These are phyloP conservation scores for Solanum stenotomum DNA, from an alignment of 257 asterid genomes.

Conservation along the genomic window DNA sequence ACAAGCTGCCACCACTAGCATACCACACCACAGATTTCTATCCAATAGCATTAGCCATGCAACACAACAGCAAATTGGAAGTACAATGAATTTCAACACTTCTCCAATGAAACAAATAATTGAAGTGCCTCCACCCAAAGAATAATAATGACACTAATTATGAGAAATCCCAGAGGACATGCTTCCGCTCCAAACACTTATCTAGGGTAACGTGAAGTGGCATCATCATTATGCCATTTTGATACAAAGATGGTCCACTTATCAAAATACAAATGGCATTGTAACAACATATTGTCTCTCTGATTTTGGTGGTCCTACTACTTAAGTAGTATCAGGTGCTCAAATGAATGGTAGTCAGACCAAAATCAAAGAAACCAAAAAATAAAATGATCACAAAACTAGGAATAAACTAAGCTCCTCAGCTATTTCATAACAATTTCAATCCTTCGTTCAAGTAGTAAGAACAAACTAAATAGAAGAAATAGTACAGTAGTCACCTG, in stretches of 20 bases:
- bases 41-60: background rate
- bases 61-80: background rate
- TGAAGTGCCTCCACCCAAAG: background rate
- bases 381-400: background rate
- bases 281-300: background rate
- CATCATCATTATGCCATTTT: background rate
- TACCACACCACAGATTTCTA: background rate
- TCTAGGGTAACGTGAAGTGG: background rate
- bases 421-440: background rate
- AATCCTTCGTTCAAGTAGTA: background rate
- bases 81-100: background rate
- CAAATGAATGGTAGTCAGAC: background rate
- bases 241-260: background rate
- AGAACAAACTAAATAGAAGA: background rate
- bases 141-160: background rate
- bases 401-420: background rate
- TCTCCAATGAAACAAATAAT: background rate
- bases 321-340: background rate
- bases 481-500: constrained; percentile 32
- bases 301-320: background rate
- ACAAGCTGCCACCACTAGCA: background rate
- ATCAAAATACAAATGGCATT: background rate
- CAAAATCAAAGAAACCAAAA: background rate
- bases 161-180: background rate
- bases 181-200: background rate